Base-by-base conservation (phyloP, 192 early-diverging fungal species). In the Hyaloraphidium curvatum region DNA sequence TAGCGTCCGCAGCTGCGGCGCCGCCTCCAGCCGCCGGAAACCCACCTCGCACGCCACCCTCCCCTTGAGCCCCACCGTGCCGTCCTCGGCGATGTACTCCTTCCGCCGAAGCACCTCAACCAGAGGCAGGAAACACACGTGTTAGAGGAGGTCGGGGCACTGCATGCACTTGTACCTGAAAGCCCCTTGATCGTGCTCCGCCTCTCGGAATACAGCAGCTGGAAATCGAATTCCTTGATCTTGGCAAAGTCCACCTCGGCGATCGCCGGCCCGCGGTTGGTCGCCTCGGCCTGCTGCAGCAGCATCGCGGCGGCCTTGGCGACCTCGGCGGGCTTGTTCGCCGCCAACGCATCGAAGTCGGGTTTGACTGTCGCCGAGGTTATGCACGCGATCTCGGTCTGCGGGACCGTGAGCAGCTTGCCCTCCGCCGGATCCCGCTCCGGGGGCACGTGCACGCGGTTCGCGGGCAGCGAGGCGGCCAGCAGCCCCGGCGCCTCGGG, bases 1-100 rank as follows among this genome's bases (percentile, higher is more conserved):
- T n/a, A n/a, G n/a, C 14, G 90, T 83, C 66, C 92, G 93, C 63
- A 98, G 90, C 72, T 77, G 35, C 7, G 4, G n/a, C n/a, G 77
- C 57, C 86, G 76, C 23, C 75, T 68, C 54, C 82, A 65, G 29
- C 71, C 57, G 48, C 70, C 73, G 58, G 87, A 71, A 19, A 28
- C 17, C 21, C 52, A 79, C 76, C 63, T 94, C 90, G 65, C 91
- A 95, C 0, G 90, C 94, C 0, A 98, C 88, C 1, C 86, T 77
- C 19, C 94, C 94, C 68, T 95, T 98, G 50, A 93, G 78, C 56
- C 88, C 83, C 16, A 98, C 89, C 1, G 86, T 87, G 26, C 76
- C 77, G 85, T 76, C 74, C 55, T 81, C 80, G 27, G 90, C 90
- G 22, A 95, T 74, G 55, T 83, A 94, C 0, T 76, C 73, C 48